phyloP scores from a whole-genome alignment of 345 rosid species.

The rapeseed (Brassica napus) region DNA sequence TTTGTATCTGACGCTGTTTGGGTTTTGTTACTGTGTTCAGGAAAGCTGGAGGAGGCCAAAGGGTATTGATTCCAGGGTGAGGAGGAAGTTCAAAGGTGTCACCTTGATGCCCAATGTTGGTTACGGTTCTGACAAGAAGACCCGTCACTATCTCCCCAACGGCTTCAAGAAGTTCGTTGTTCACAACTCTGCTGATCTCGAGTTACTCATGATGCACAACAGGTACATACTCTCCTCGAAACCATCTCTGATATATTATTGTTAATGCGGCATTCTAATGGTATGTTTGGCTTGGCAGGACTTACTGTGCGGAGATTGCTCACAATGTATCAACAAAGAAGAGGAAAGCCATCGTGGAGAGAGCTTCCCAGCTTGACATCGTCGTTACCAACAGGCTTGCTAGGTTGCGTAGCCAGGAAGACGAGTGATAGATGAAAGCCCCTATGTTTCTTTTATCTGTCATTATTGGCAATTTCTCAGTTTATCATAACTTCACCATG shows the following conservation, averaged over 20 bases:
- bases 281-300: conserved; percentile 39
- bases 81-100: conserved; percentile 83
- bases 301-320: conserved; percentile 84
- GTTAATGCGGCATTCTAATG: not conserved
- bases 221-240: conserved; percentile 42
- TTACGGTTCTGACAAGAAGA: conserved; percentile 77
- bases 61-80: conserved; percentile 81
- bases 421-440: conserved; percentile 47
- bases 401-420: conserved; percentile 84
- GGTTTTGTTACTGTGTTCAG: conserved; percentile 36
- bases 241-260: not conserved
- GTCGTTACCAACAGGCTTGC: conserved; percentile 71
- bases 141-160: conserved; percentile 79
- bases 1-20: not conserved
- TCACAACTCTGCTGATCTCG: conserved; percentile 70
- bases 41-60: conserved; percentile 86
- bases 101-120: conserved; percentile 88
- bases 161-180: conserved; percentile 85
- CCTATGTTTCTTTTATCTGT: not conserved
- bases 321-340: conserved; percentile 75
- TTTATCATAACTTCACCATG: too few species aligned
- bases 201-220: conserved; percentile 91
- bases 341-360: conserved; percentile 64
- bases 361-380: conserved; percentile 74
- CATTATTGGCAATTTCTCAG: not conserved